Conservation (phyloP, 495 filamentous ascomycete genomes). For the Acidomyces sp. region DNA sequence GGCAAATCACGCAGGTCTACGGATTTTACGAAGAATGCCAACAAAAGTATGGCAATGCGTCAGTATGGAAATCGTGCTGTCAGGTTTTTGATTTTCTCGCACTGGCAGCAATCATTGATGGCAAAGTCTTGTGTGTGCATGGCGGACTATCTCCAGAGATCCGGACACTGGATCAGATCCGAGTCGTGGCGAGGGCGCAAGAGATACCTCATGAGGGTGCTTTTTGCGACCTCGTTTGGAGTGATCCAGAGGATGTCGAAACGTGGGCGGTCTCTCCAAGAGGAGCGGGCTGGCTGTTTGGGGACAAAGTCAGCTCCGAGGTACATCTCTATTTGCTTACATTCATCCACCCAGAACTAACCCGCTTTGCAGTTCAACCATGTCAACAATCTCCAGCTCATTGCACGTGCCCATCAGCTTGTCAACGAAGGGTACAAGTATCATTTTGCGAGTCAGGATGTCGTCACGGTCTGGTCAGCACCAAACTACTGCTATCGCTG, state of each 20-base stretch:
- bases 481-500: conserved; percentile 99
- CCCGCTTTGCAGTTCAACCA: conserved; percentile 62
- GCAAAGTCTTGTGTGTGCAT: conserved; percentile 92
- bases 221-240: conserved; percentile 97
- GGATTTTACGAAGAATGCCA: conserved; percentile 98
- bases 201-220: conserved; percentile 97
- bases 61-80: conserved; percentile 97
- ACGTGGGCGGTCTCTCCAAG: conserved; percentile 94
- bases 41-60: conserved; percentile 95
- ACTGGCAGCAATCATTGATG: conserved; percentile 90
- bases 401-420: conserved; percentile 89
- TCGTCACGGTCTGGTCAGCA: conserved; percentile 98
- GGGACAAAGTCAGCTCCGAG: conserved; percentile 92
- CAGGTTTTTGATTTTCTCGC: conserved; percentile 98
- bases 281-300: conserved; percentile 94
- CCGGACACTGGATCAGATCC: conserved; percentile 86
- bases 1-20: conserved; percentile 96
- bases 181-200: conserved; percentile 92
- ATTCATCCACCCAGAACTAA: background rate
- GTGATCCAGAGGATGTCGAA: conserved; percentile 93
- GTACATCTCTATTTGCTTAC: conserved; percentile 17
- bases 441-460: conserved; percentile 87
- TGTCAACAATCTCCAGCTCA: conserved; percentile 87
- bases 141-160: conserved; percentile 96
- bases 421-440: conserved; percentile 99